Conservation (phyloP, 768 basidiomycete species). For the Kwoniella bestiolae region DNA sequence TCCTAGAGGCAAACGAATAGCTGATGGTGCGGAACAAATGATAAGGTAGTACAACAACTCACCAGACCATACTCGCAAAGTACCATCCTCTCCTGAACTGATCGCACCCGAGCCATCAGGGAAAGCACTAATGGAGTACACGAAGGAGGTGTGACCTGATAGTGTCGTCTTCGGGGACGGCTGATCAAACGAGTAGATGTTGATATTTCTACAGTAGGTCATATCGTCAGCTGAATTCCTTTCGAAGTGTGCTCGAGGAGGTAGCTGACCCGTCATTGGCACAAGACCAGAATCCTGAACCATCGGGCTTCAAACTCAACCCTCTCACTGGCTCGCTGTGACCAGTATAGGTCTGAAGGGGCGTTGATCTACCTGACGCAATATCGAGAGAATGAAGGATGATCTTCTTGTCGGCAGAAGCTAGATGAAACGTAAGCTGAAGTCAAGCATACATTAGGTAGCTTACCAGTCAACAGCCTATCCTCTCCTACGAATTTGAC, state of each 20-base stretch:
- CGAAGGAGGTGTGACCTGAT: slow-evolving; percentile 96
- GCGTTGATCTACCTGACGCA: slow-evolving; percentile 59
- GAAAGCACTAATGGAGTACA: slow-evolving; percentile 83
- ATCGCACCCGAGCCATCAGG: slow-evolving; percentile 74
- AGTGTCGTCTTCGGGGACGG: slow-evolving; percentile 66
- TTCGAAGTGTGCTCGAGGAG: background rate
- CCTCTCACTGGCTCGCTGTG: slow-evolving; percentile 92
- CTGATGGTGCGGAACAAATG: background rate
- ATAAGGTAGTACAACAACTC: slow-evolving; percentile 43
- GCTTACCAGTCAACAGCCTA: slow-evolving; percentile 76
- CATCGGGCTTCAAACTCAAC: slow-evolving; percentile 75
- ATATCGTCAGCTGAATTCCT: background rate
- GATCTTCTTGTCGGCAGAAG: slow-evolving; percentile 93
- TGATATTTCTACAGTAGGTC: slow-evolving; percentile 71
- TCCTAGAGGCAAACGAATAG: too few relatives aligned
- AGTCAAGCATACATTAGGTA: background rate
- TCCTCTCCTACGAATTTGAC: slow-evolving; percentile 78
- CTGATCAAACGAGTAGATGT: slow-evolving; percentile 85
- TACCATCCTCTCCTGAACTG: slow-evolving; percentile 92
- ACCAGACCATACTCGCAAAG: slow-evolving; percentile 90
- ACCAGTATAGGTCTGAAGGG: slow-evolving; percentile 74
- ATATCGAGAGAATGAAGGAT: slow-evolving; percentile 77
- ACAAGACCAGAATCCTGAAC: slow-evolving; percentile 83
- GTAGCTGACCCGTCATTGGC: slow-evolving; percentile 82
- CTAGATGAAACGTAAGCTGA: slow-evolving; percentile 59